These are phyloP conservation scores for Linum lewisii DNA, from an alignment of 345 rosid species.

Conservation along the genomic window DNA sequence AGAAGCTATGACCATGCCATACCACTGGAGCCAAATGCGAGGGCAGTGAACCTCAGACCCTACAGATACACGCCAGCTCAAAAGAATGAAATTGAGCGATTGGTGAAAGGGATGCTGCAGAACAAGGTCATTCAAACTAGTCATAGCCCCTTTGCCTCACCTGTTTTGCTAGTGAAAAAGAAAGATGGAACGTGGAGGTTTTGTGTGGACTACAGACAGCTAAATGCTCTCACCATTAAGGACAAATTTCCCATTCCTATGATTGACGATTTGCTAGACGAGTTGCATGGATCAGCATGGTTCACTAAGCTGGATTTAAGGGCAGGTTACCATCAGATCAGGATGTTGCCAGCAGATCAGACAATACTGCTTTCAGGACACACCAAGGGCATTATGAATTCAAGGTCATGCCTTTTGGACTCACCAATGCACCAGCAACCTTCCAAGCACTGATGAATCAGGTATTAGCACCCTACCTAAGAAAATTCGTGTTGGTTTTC, in stretches of 20 bases:
- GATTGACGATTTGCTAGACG: background rate
- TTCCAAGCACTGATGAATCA: no score
- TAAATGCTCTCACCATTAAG: background rate
- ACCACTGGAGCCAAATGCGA: background rate
- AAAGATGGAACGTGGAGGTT: background rate
- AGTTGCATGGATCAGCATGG: background rate
- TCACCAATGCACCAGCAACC: no score
- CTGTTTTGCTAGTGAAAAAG: no score
- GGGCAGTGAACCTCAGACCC: background rate
- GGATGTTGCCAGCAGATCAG: background rate
- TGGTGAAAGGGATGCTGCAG: background rate
- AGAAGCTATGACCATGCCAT: background rate
- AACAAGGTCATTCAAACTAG: background rate
- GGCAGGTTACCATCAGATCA: background rate
- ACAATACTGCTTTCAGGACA: background rate
- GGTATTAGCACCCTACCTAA: no score
- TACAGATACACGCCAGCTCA: background rate
- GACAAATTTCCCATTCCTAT: background rate
- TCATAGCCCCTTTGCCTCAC: no score
- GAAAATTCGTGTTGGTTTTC: no score
- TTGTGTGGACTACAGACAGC: background rate
- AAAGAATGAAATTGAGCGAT: background rate
- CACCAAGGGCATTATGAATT: background rate
- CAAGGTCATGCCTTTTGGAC: background rate
- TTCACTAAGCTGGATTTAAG: background rate